Conservation (phyloP, 108 stramenopile species). For the Cyclostephanos tholiformis region DNA sequence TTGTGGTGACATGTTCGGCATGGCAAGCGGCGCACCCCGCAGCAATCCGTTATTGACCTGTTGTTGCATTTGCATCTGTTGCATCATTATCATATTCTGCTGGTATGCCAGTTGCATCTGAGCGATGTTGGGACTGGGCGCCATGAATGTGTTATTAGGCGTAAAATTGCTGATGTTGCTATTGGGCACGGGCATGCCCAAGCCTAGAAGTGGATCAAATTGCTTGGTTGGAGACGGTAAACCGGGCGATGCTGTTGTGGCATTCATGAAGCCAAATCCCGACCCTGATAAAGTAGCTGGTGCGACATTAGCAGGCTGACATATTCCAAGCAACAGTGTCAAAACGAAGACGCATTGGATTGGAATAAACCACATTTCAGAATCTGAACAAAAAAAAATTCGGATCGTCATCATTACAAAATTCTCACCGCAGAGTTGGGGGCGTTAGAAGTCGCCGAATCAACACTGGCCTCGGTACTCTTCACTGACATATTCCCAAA, state of each 20-base stretch:
- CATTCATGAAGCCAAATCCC: slow-evolving; percentile 82
- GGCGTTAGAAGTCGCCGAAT: slow-evolving; percentile 5
- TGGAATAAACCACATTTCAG: neutral
- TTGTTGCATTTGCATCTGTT: slow-evolving; percentile 83
- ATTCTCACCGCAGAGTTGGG: slow-evolving; percentile 19
- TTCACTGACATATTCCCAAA: slow-evolving; percentile 60
- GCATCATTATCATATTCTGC: slow-evolving; percentile 83
- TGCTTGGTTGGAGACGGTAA: slow-evolving; percentile 33
- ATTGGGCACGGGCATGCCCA: slow-evolving; percentile 16
- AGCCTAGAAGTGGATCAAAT: slow-evolving; percentile 72
- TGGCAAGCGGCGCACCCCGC: slow-evolving; percentile 10
- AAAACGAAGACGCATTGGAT: neutral
- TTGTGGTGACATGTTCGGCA: neutral
- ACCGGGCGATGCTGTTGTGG: slow-evolving; percentile 29
- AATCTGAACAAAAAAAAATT: too few species aligned
- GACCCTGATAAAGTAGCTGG: slow-evolving; percentile 52
- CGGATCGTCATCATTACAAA: neutral
- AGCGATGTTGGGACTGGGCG: slow-evolving; percentile 14
- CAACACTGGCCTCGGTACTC: slow-evolving; percentile 7
- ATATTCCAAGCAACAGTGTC: neutral
- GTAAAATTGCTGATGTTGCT: slow-evolving; percentile 7
- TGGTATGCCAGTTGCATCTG: slow-evolving; percentile 81
- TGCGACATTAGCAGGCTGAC: slow-evolving; percentile 14
- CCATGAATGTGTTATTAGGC: slow-evolving; percentile 13
- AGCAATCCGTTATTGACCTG: slow-evolving; percentile 19